Conservation (phyloP, 805 yeast species). For the Priceomyces castillae region DNA sequence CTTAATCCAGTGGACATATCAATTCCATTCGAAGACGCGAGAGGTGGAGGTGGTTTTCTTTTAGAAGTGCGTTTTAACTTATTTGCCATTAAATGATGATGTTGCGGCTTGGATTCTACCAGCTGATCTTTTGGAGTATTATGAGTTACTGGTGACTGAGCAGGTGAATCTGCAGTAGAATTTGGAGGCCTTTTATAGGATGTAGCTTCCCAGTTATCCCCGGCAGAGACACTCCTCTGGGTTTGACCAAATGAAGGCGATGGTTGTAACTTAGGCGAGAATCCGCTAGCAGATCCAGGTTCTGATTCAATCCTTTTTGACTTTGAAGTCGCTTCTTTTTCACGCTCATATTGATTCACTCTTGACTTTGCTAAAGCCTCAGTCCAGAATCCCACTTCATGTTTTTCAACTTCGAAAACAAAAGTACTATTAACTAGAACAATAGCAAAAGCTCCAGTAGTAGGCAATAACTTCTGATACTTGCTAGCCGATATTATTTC, state of each 20-base stretch:
- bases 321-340: slow-evolving; percentile 12
- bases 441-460: slow-evolving; percentile 53
- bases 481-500: slow-evolving; percentile 47
- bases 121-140: not conserved
- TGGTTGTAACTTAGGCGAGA: slow-evolving; percentile 21
- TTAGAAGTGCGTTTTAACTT: slow-evolving; percentile 7
- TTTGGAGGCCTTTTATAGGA: not conserved
- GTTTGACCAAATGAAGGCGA: slow-evolving; percentile 19
- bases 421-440: slow-evolving; percentile 54
- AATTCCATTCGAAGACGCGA: slow-evolving; percentile 13
- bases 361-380: slow-evolving; percentile 49
- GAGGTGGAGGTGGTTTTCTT: slow-evolving; percentile 34
- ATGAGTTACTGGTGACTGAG: not conserved
- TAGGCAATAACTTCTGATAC: slow-evolving; percentile 29
- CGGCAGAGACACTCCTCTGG: slow-evolving; percentile 1
- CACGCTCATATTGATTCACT: slow-evolving; percentile 46
- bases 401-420: slow-evolving; percentile 53
- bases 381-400: slow-evolving; percentile 58
- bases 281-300: not conserved
- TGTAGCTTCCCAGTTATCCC: not conserved
- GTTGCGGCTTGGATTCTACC: not conserved
- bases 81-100: slow-evolving; percentile 4
- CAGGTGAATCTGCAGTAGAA: slow-evolving; percentile 1
- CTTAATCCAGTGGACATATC: slow-evolving; percentile 33
- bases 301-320: slow-evolving; percentile 1